Base-by-base conservation (phyloP, 116 monocot genomes). In the Thalassia testudinum region DNA sequence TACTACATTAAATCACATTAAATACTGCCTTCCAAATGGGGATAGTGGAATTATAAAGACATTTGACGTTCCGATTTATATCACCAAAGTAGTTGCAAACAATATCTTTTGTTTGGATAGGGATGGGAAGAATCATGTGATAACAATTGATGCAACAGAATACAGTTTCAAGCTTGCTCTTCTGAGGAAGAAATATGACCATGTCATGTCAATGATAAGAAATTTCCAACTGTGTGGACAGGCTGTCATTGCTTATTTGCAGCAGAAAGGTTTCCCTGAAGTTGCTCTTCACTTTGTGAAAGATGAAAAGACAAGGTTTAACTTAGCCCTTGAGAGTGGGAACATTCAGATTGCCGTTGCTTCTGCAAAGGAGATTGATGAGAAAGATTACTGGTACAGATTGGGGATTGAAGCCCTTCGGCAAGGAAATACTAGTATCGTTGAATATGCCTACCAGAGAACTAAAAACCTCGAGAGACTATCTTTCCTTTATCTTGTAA, bases 1-100 rank as follows among this genome's bases (percentile, higher is more conserved):
- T 43, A 80, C 92, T 7, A 92, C 92, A 7, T 52, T 92, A 50
- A 92, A 86, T 64, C 92, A 92, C 75, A 87, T 92, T 24, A 92
- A 92, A 62, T 92, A 92, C 53, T 92, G 92, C 53, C 87, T 92
- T 48, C 87, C 92, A 25, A 92, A 87, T 71, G 92, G 92, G n/a
- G 92, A 92, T 37, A 83, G 64, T 62, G 92, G 92, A 21, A 92
- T 92, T 42, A 87, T 92, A 47, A 83, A 61, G 62, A 92, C 92
- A 40, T 72, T 87, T 18, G 92, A 92, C 77, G 68, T 80, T 37
- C 92, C 83, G 0, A 71, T 92, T 43, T 92, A 92, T 70, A 73
- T 92, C 44, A 92, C 92, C 27, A 86, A 83, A 71, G 66, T 92
- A 19, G 69, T 68, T 61, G 78, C 72, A 16, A 87, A 70, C 47